Percentiles rank a stretch among this genome's conserved stretches.
phyloP scores from a whole-genome alignment of 2,329 filamentous ascomycete species.

The Neopestalotiopsis rosae region DNA sequence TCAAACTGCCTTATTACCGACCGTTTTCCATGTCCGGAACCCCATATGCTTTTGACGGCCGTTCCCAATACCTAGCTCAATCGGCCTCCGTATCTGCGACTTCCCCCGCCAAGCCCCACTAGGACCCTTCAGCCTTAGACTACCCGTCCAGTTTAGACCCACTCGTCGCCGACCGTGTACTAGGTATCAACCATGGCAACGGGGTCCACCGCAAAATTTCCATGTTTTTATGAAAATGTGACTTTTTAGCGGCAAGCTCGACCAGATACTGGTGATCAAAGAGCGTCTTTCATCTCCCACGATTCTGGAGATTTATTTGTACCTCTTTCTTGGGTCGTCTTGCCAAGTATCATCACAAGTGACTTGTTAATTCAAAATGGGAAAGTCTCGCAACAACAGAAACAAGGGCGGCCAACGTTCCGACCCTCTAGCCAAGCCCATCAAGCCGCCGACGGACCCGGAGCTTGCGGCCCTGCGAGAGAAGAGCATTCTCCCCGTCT shows the following conservation, averaged over 20 bases:
- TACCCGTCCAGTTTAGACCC: constrained; percentile 4
- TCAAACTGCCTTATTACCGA: neutral
- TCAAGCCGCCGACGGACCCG: constrained; percentile 67
- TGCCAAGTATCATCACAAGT: neutral
- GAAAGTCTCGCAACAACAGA: constrained; percentile 62
- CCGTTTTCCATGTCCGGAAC: neutral
- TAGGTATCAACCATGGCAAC: neutral
- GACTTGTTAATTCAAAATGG: constrained; percentile 50
- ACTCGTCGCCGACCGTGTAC: constrained; percentile 19
- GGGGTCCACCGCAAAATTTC: constrained; percentile 7
- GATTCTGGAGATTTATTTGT: neutral
- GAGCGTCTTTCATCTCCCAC: neutral
- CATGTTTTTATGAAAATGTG: neutral
- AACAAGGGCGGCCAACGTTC: constrained; percentile 53
- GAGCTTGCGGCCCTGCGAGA: constrained; percentile 68
- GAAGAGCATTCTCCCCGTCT: constrained; percentile 65
- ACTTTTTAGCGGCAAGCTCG: neutral
- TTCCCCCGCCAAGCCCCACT: neutral
- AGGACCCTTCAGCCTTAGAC: constrained; percentile 2
- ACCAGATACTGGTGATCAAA: neutral
- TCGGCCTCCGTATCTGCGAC: neutral
- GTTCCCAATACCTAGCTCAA: neutral
- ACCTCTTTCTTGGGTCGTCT: too few species aligned
- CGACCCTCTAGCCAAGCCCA: constrained; percentile 61
- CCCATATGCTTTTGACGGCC: neutral